Base-by-base conservation (phyloP, 225 moss, liverwort and hornwort species). In the Thuidium tamariscinum region DNA sequence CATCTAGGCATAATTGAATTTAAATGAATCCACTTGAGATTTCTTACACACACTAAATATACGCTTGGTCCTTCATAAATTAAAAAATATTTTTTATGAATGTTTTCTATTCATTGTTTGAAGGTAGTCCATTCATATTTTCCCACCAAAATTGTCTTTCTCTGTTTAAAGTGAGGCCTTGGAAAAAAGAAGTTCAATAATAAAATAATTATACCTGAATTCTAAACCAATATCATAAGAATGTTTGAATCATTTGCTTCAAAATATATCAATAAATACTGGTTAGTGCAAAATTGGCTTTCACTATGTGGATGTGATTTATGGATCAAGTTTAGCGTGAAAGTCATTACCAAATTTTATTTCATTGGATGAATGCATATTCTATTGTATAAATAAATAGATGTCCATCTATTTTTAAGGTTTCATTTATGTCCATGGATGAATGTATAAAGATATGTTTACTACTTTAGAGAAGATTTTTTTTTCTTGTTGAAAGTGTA, bases 111-210 rank as follows among this genome's bases (percentile, higher is more conserved):
- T 67, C 27, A 37, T 13, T 64, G 2, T 65, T 36, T 20, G n/a
- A 65, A 10, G 1, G n/a, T n/a, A 11, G 34, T 65, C 3, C n/a
- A n/a, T 65, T n/a, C 34, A 6, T 36, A 2, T n/a, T 66, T 36
- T n/a, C 3, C 0, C 1, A 21, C 11, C 11, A 36, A 20, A 66
- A 36, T n/a, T 20, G 0, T 36, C 21, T 21, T 36, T 21, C 3
- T 66, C n/a, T 11, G 0, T 11, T 36, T 10, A 11, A 36, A 66
- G 36, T 36, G 36, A 11, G 6, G 0, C 2, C 21, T 1, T 21
- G 1, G 3, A 11, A 21, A 36, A 32, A 32, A 0, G 0, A 66
- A n/a, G n/a, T n/a, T n/a, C n/a, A n/a, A n/a, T n/a, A n/a, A 11
- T 36, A 36, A 65, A 16, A 65, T n/a, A 10, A 65, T 11, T 36